phyloP scores from a whole-genome alignment of 257 asterid genomes.

The Nicotiana knightiana region DNA sequence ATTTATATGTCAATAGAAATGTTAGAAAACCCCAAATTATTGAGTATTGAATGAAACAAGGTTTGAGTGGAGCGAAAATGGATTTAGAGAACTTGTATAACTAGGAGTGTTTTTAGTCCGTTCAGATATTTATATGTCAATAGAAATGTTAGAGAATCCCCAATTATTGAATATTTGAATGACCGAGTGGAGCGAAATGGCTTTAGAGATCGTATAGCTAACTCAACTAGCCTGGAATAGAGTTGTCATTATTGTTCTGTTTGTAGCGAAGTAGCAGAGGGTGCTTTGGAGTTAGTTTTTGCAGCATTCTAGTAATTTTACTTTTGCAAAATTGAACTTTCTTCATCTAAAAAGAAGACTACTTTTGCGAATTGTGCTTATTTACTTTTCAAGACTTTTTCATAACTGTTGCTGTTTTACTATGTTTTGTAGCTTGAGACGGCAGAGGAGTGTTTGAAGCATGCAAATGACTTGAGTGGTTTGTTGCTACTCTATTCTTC shows the following conservation, averaged over 20 bases:
- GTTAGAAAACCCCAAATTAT: neutral
- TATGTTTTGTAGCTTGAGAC: conserved; percentile 56
- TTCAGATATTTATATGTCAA: neutral
- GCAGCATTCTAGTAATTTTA: neutral
- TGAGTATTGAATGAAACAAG: neutral
- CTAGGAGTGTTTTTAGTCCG: neutral
- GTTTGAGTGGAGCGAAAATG: neutral
- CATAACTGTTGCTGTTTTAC: neutral
- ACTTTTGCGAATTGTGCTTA: neutral
- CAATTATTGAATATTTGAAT: neutral
- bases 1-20: neutral
- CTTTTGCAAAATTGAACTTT: neutral
- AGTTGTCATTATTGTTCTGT: neutral
- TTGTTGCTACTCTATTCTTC: conserved; percentile 83
- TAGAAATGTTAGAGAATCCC: neutral
- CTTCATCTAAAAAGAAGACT: neutral
- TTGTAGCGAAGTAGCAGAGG: neutral
- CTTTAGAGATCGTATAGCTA: neutral
- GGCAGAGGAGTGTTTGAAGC: conserved; percentile 91
- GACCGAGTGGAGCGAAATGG: neutral
- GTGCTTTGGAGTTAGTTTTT: conserved; percentile 2
- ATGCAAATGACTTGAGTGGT: conserved; percentile 96
- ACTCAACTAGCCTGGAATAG: neutral
- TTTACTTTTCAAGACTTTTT: conserved; percentile 2
- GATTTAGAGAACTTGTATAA: neutral